Conservation (phyloP, 2,329 filamentous ascomycete species). For the Neocatenulostroma microsporum region DNA sequence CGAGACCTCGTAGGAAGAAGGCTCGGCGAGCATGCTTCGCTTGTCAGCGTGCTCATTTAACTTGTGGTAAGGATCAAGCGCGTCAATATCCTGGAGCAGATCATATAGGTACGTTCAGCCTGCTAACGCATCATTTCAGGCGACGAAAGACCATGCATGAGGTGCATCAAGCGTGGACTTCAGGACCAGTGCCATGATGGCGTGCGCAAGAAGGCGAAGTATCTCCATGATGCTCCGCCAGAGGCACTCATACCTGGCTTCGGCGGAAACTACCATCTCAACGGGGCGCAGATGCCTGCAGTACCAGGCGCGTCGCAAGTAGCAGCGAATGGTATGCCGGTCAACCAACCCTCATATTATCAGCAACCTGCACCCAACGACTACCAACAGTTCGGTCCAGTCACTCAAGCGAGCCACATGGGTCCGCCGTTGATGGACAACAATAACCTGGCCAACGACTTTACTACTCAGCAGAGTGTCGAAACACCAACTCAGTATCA, state of each 20-base stretch:
- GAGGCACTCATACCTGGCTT: conserved; percentile 84
- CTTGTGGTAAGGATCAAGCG: conserved; percentile 67
- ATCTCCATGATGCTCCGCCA: conserved; percentile 89
- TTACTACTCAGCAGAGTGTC: conserved; percentile 52
- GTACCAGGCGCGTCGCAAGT: conserved; percentile 12
- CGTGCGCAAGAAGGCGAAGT: conserved; percentile 97
- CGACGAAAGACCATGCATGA: conserved; percentile 86
- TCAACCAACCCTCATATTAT: conserved; percentile 33
- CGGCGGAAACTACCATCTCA: conserved; percentile 53
- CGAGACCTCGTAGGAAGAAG: conserved; percentile 91
- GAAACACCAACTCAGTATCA: conserved; percentile 63
- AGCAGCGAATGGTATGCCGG: conserved; percentile 13
- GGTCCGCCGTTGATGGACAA: conserved; percentile 37
- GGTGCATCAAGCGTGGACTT: conserved; percentile 88
- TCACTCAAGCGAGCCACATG: conserved; percentile 28
- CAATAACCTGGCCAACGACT: conserved; percentile 38
- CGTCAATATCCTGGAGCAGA: conserved; percentile 3
- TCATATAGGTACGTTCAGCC: conserved; percentile 19
- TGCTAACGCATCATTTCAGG: conserved; percentile 48
- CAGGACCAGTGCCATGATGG: conserved; percentile 91
- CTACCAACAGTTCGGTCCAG: conserved; percentile 35
- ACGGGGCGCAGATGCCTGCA: conserved; percentile 16
- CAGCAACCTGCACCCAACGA: conserved; percentile 28
- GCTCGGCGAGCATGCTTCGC: conserved; percentile 91
- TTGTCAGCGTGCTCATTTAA: conserved; percentile 93